These are phyloP conservation scores for Flaveria ramosissima DNA, from an alignment of 129 eudicot genomes.

Conservation along the genomic window DNA sequence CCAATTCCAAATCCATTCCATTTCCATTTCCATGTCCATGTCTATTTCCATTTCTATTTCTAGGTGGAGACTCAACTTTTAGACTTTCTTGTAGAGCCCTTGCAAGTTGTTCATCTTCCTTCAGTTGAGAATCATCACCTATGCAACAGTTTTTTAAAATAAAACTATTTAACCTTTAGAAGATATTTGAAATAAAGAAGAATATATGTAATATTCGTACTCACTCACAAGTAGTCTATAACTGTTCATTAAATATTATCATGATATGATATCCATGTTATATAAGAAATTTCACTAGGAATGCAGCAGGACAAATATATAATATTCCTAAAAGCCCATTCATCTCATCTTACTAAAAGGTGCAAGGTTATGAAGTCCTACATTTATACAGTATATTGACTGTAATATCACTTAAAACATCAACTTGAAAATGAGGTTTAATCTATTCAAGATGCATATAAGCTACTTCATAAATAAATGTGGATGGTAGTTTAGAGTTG, in stretches of 20 bases:
- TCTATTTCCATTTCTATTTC: slow-evolving; percentile 22
- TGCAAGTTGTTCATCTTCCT: slow-evolving; percentile 94
- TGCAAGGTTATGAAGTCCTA: not conserved
- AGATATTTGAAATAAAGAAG: not conserved
- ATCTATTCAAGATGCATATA: too few species aligned
- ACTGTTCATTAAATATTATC: not conserved
- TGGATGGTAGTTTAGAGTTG: too few species aligned
- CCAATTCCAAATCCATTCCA: not conserved
- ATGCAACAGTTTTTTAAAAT: not conserved
- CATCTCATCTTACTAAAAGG: not conserved
- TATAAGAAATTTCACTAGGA: not conserved
- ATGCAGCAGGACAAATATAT: not conserved
- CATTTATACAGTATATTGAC: not conserved
- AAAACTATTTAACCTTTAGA: not conserved
- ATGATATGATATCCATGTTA: slow-evolving; percentile 8
- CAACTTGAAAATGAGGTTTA: not conserved
- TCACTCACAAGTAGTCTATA: slow-evolving; percentile 10
- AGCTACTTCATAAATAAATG: too few species aligned
- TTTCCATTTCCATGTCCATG: slow-evolving; percentile 7
- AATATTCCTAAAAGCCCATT: not conserved
- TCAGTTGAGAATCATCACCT: slow-evolving; percentile 69
- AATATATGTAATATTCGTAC: not conserved
- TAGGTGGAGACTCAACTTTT: slow-evolving; percentile 63
- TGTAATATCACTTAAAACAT: not conserved
- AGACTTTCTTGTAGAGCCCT: slow-evolving; percentile 93